A percentile compares a stretch with the other conserved stretches of the same genome.
phyloP scores from a whole-genome alignment of 2,329 filamentous ascomycete genomes.

The Plectosphaerella sp. region DNA sequence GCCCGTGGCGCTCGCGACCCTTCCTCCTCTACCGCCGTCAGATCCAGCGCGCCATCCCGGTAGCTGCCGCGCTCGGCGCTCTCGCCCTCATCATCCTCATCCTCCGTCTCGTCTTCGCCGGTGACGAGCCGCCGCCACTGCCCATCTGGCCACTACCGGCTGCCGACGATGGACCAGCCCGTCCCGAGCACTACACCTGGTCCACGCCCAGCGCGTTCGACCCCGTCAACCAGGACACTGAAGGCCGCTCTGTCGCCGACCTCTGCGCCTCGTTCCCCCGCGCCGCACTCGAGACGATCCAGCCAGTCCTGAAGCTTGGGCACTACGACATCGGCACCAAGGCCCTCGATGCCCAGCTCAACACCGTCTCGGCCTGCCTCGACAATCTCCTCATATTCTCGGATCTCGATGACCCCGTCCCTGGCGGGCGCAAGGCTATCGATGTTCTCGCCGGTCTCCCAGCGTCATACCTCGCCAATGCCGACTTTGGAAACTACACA shows the following conservation, averaged over 20 bases:
- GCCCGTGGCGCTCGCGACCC: neutral
- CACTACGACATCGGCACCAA: constrained; percentile 32
- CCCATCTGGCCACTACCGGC: neutral
- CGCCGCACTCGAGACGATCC: constrained; percentile 17
- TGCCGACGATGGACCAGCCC: constrained; percentile 4
- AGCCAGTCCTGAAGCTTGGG: constrained; percentile 42
- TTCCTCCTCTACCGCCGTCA: constrained; percentile 1
- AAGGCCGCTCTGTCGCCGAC: constrained; percentile 11
- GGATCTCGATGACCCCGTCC: constrained; percentile 38
- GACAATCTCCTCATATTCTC: constrained; percentile 42
- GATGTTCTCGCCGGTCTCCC: constrained; percentile 44
- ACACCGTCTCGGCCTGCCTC: constrained; percentile 49
- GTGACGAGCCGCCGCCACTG: neutral
- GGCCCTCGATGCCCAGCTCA: constrained; percentile 40
- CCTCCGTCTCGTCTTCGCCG: neutral
- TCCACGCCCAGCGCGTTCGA: constrained; percentile 20
- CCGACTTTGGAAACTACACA: constrained; percentile 35
- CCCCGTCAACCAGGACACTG: constrained; percentile 14
- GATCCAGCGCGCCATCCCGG: neutral
- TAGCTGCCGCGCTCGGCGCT: neutral
- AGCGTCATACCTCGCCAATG: constrained; percentile 23
- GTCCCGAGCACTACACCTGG: constrained; percentile 13
- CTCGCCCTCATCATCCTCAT: constrained; percentile 1
- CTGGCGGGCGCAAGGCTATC: constrained; percentile 36
- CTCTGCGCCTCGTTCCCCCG: constrained; percentile 21